Evolutionary conservation across 257 asterid species (phyloP).

Genomic region (Nicotiana sylvestris): DNA sequence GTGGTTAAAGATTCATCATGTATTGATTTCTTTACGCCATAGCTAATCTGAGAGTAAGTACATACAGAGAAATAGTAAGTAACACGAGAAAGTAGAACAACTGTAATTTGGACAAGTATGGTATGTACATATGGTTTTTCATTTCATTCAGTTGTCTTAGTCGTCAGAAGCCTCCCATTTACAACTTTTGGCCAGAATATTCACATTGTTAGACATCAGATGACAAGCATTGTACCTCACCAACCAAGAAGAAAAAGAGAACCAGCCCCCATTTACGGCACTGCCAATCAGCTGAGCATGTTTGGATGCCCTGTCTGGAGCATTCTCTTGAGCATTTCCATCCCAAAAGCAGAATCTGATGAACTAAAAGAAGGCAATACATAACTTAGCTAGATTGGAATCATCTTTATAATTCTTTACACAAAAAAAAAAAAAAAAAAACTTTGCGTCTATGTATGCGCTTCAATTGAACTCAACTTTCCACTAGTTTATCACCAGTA

Average conservation of each 20-base stretch:
- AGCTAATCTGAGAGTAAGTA: background rate
- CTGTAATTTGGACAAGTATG: background rate
- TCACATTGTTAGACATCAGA: constrained; percentile 20
- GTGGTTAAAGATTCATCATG: background rate
- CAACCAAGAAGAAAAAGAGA: constrained; percentile 16
- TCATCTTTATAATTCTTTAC: constrained; percentile 26
- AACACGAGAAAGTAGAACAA: background rate
- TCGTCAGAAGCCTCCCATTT: background rate
- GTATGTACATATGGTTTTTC: constrained; percentile 24
- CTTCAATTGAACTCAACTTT: background rate
- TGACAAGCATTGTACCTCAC: constrained; percentile 19
- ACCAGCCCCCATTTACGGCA: constrained; percentile 19
- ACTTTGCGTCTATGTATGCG: background rate
- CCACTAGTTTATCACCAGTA: constrained; percentile 1
- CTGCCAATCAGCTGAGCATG: constrained; percentile 70
- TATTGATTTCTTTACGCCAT: background rate
- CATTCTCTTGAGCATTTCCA: constrained; percentile 95
- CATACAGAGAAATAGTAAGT: background rate
- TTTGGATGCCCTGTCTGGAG: constrained; percentile 92
- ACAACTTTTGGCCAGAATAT: constrained; percentile 9
- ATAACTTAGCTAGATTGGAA: constrained; percentile 49
- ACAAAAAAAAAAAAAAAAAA: background rate
- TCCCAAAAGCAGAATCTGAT: constrained; percentile 96
- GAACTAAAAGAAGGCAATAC: constrained; percentile 72
- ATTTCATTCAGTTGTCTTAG: background rate